Conservation (phyloP, 108 stramenopile species). For the Hondaea fermentalgiana region DNA sequence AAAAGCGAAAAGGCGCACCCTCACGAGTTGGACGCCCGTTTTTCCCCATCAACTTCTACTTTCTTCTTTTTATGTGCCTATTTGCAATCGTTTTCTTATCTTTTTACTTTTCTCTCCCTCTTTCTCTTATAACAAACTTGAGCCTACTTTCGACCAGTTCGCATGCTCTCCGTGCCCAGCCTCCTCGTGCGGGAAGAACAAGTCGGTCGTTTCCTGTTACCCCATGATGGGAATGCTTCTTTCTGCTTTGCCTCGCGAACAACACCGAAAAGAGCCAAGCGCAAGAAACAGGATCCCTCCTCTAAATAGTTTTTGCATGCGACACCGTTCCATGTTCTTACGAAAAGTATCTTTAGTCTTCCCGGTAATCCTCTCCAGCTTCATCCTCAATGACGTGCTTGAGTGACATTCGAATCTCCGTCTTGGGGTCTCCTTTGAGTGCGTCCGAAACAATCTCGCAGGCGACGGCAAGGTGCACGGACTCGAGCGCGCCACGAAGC, state of each 20-base stretch:
- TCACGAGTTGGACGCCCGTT: not conserved
- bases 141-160: too few species aligned
- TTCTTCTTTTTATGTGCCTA: not conserved
- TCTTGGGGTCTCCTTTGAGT: not conserved
- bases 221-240: too few species aligned
- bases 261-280: too few species aligned
- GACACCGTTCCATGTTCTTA: too few species aligned
- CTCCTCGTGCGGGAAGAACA: too few species aligned
- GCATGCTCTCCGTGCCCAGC: too few species aligned
- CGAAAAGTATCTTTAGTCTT: not conserved
- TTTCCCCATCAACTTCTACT: not conserved
- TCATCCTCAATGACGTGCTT: constrained; percentile 3
- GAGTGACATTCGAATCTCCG: not conserved
- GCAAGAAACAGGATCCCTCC: too few species aligned
- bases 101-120: not conserved
- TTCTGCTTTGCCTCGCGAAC: too few species aligned
- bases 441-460: constrained; percentile 1
- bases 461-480: constrained; percentile 51
- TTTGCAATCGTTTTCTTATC: not conserved
- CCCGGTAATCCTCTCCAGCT: not conserved
- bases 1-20: not conserved
- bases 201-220: too few species aligned
- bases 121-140: too few species aligned
- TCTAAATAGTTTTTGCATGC: too few species aligned
- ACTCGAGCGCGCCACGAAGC: constrained; percentile 82